phyloP scores from a whole-genome alignment of 225 moss, liverwort and hornwort genomes.

The Thuidium tamariscinum region DNA sequence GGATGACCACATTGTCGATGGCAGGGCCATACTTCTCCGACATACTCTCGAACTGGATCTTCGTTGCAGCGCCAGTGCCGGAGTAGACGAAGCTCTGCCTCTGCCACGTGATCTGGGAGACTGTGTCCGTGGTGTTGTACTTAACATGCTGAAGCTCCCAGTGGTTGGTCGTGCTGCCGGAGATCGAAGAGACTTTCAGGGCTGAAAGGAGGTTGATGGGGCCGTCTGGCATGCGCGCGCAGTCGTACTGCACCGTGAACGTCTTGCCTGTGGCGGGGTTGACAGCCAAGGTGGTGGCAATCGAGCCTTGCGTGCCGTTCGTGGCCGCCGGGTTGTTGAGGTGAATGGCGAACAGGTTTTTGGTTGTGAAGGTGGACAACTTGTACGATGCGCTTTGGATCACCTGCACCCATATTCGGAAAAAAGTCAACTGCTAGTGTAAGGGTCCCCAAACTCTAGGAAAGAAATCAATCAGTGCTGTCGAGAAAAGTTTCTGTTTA shows the following conservation, averaged over 20 bases:
- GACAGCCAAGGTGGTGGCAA: constrained; percentile 12
- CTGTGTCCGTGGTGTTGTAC: constrained; percentile 32
- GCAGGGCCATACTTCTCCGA: constrained; percentile 36
- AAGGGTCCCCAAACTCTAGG: background rate
- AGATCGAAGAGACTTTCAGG: constrained; percentile 16
- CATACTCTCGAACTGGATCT: constrained; percentile 37
- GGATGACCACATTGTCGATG: constrained; percentile 29
- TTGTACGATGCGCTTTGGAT: background rate
- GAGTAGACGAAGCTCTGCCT: constrained; percentile 23
- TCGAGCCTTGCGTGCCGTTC: constrained; percentile 16
- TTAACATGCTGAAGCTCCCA: background rate
- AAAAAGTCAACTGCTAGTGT: background rate
- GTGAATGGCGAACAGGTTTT: constrained; percentile 10
- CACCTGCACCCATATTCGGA: background rate
- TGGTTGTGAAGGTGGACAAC: background rate
- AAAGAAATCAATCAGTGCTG: background rate
- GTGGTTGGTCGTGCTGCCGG: background rate
- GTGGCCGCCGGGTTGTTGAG: constrained; percentile 16
- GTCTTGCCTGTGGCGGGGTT: constrained; percentile 13
- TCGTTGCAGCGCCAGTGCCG: constrained; percentile 21
- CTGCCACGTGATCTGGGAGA: constrained; percentile 7
- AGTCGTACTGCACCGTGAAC: constrained; percentile 28
- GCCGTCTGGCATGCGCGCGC: constrained; percentile 27
- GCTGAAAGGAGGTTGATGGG: constrained; percentile 12
- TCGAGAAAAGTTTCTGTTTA: background rate